Evolutionary conservation across 1,284 basidiomycete species (phyloP).

Genomic region (Puccinia coronata): DNA sequence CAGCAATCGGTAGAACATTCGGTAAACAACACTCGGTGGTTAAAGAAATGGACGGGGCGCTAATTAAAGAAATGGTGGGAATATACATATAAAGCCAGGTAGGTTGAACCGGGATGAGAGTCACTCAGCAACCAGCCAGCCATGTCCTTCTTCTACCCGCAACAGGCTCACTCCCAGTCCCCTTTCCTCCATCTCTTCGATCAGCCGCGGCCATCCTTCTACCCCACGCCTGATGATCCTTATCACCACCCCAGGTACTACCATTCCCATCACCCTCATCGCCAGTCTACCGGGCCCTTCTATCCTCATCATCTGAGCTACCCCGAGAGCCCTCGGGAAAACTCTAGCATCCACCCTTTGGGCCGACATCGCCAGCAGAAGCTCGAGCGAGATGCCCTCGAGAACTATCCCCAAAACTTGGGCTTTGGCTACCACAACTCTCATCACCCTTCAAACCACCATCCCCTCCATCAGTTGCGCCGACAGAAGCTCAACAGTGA

Average conservation of each 20-base stretch:
- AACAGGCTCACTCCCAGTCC: not conserved
- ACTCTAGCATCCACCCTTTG: not conserved
- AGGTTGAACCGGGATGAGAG: no score
- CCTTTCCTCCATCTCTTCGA: constrained; percentile 1
- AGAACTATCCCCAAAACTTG: not conserved
- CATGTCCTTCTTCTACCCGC: constrained; percentile 23
- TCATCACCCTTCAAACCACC: not conserved
- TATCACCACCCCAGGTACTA: not conserved
- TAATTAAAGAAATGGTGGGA: no score
- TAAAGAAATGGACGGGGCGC: not conserved
- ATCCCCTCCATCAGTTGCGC: constrained; percentile 16
- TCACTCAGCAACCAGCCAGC: not conserved
- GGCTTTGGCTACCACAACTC: not conserved
- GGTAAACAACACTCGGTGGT: not conserved
- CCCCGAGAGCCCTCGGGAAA: not conserved
- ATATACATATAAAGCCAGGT: no score
- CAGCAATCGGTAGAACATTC: constrained; percentile 18
- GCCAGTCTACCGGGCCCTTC: not conserved
- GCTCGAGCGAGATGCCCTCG: constrained; percentile 2
- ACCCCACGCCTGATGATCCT: not conserved
- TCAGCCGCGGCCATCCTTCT: not conserved
- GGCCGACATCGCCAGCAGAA: not conserved
- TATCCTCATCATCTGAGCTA: not conserved
- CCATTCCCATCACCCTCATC: constrained; percentile 12
- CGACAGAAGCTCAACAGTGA: not conserved